Evolutionary conservation across 768 basidiomycete species (phyloP).

Genomic region (Tricholoma terreum): DNA sequence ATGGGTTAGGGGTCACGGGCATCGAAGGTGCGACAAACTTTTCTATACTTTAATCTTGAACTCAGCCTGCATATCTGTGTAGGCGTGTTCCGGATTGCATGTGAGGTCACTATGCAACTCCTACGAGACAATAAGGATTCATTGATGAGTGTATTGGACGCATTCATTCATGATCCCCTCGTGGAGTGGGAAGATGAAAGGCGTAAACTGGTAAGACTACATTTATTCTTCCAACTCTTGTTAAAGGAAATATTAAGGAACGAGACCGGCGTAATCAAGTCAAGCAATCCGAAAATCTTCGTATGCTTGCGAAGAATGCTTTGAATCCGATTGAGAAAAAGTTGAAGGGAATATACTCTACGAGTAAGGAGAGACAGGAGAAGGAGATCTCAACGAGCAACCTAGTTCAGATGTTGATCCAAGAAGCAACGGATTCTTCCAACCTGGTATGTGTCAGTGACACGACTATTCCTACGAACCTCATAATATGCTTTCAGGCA

Average conservation of each 20-base stretch:
- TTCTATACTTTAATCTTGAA: not conserved
- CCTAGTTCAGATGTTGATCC: constrained; percentile 88
- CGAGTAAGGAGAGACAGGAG: constrained; percentile 49
- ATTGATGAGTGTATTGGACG: constrained; percentile 92
- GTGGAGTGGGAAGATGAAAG: constrained; percentile 93
- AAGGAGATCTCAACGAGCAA: constrained; percentile 73
- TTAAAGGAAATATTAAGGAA: constrained; percentile 31
- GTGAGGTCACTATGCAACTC: constrained; percentile 85
- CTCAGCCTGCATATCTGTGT: not conserved
- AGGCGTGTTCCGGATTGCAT: constrained; percentile 89
- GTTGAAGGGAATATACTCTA: constrained; percentile 66
- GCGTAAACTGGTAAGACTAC: constrained; percentile 50
- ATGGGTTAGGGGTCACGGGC: constrained; percentile 89
- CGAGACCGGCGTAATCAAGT: constrained; percentile 42
- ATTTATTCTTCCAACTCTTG: not conserved
- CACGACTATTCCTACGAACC: not conserved
- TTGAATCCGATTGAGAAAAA: constrained; percentile 83
- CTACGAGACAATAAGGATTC: constrained; percentile 89
- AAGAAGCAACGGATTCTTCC: constrained; percentile 71
- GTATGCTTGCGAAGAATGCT: constrained; percentile 67
- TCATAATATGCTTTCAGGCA: constrained; percentile 42
- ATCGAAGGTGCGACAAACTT: constrained; percentile 63
- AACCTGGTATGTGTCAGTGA: constrained; percentile 52
- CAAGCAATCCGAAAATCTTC: constrained; percentile 53
- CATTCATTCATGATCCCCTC: constrained; percentile 95